Percentiles rank a stretch among this genome's conserved stretches.
Conservation (phyloP, 139 green algal species). For the Tetraselmis chui region DNA sequence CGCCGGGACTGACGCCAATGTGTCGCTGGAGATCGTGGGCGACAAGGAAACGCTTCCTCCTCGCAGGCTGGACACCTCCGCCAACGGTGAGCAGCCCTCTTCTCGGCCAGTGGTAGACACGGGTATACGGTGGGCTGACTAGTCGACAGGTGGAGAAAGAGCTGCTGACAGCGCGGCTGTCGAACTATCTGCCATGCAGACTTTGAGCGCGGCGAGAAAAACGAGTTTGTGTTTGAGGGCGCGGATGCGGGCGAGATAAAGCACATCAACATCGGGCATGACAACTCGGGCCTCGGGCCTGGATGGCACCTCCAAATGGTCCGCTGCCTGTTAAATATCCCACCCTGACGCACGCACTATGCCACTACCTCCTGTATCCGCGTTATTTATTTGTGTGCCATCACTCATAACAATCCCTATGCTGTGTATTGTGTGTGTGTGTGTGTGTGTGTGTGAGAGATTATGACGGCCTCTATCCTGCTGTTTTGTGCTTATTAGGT, state of each 20-base stretch:
- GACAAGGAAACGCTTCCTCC: constrained; percentile 18
- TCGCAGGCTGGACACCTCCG: constrained; percentile 32
- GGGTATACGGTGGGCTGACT: constrained; percentile 3
- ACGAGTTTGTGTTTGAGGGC: constrained; percentile 40
- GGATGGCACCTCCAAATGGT: constrained; percentile 25
- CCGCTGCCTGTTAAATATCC: no score
- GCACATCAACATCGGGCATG: constrained; percentile 46
- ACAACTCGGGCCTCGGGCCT: constrained; percentile 34
- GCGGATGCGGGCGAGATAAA: constrained; percentile 32
- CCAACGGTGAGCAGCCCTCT: constrained; percentile 11
- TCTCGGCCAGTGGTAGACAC: constrained; percentile 7
- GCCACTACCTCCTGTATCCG: no score
- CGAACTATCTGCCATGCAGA: background rate
- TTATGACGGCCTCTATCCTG: no score
- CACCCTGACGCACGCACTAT: no score
- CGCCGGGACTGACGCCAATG: constrained; percentile 46
- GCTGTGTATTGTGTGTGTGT: no score
- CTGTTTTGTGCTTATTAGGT: no score
- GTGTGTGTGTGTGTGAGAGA: no score
- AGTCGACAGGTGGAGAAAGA: background rate
- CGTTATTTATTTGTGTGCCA: no score
- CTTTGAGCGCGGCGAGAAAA: constrained; percentile 20
- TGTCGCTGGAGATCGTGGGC: constrained; percentile 33
- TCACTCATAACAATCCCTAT: no score
- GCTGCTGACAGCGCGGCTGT: no score